Base-by-base conservation (phyloP, 495 filamentous ascomycete genomes). In the Podospora pseudocomata region DNA sequence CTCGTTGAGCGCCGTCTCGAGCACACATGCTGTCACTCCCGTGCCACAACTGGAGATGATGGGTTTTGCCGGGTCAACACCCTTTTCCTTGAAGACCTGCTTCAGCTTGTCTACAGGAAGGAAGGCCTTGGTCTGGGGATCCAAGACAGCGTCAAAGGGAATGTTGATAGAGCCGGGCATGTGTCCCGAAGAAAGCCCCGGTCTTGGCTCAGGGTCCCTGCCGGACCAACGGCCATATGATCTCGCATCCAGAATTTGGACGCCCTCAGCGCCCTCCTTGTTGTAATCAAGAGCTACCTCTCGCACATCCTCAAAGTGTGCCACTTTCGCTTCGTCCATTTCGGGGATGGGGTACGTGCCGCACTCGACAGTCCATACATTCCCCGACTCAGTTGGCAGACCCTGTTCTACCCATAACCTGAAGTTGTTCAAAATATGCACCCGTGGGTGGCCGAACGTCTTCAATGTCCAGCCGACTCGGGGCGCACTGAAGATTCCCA, bases 391-490 rank as follows among this genome's bases (percentile, higher is more conserved):
- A 0, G 87, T 90, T 4, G 93, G 91, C 70, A 86, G 84, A 7
- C 90, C 92, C 75, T 94, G 84, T 27, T 93, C 88, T 2, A 92
- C 88, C 94, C 94, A 99, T 44, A 91, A 75, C 74, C 88, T 88
- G 81, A 97, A 99, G 79, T 98, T 99, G 79, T 99, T 95, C 65
- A 99, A 80, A 49, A 99, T 74, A 77, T 97, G 92, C 5, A 97
- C 94, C 69, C 85, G 87, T n/a, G 88, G 84, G 78, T 99, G 95
- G 13, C 95, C 94, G 75, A 97, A 97, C 27, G 93, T 88, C 67
- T 87, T 86, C 66, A 99, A 80, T 9, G 93, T 98, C 95, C 95
- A 99, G 49, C 87, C 94, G 5, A 95, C 94, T 64, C 96, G 85
- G 2, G 95, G 96, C 0, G 94, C 95, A 70, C 90, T 93, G 82